Base-by-base conservation (phyloP, 2,329 filamentous ascomycete species). In the Arthroderma sp. region DNA sequence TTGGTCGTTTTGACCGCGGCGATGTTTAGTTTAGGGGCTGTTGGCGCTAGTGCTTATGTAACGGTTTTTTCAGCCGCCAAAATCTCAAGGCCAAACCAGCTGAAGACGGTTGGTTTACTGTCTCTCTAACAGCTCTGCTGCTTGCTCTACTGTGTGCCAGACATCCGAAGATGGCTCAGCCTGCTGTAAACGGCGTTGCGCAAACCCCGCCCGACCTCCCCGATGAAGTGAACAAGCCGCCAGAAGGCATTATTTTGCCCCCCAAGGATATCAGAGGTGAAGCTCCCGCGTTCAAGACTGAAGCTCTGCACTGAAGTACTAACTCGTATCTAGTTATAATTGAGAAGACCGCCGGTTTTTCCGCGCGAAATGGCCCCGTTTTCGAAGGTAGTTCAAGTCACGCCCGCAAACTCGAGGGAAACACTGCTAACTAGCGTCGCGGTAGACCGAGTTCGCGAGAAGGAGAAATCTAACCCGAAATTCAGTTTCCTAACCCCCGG, bases 341-440 rank as follows among this genome's bases (percentile, higher is more conserved):
- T 58, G 88, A 95, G 65, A 96, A 94, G 69, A 94, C 89, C 8
- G 89, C 91, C 43, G 87, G 87, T 39, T 96, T 93, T 61, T 85
- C 95, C 47, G 80, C 81, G 48, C 74, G 78, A 54, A 77, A 77
- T 56, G 77, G 76, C 32, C 57, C 67, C 8, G 61, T 78, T 5
- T 87, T 93, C 58, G 84, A 93, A 66, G 69, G 71, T 72, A 58
- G 37, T 57, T 38, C 38, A 1, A 27, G 15, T 27, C 22, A 3
- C 38, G 5, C 28, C n/a, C 28, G 15, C 6, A 22, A 22, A 22
- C 10, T 6, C 3, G n/a, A 15, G 10, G 11, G 37, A 39, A 29
- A 31, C 36, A 10, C 33, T 50, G 9, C 29, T 15, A 5, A 3
- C 9, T 15, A 10, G n/a, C 3, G 27, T n/a, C 5, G 38, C 44